Conservation (phyloP, 306 rosid species). For the Trifolium repens region DNA sequence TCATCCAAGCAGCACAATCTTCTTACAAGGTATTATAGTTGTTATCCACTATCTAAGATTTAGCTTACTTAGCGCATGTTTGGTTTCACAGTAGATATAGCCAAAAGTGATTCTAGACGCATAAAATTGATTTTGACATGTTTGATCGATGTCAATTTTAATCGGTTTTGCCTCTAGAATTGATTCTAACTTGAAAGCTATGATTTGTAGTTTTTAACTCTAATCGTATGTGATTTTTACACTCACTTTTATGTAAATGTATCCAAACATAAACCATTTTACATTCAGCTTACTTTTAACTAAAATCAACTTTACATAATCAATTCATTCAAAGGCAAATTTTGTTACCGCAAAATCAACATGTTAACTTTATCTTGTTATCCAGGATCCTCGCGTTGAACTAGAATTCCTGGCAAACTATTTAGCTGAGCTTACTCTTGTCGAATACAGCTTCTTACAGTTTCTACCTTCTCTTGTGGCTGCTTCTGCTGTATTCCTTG, state of each 20-base stretch:
- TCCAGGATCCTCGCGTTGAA: constrained; percentile 65
- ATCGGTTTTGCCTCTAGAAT: neutral
- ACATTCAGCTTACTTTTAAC: neutral
- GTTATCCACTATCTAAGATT: constrained; percentile 5
- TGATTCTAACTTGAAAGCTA: neutral
- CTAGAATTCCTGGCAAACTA: constrained; percentile 82
- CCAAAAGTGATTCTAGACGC: neutral
- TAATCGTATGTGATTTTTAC: neutral
- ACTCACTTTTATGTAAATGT: no score
- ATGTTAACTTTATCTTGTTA: constrained; percentile 18
- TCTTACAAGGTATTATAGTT: constrained; percentile 61
- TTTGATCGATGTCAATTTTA: neutral
- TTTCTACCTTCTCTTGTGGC: constrained; percentile 85
- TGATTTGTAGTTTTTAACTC: neutral
- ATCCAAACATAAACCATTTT: no score
- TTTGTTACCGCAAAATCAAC: neutral
- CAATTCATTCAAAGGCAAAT: neutral
- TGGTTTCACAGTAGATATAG: neutral
- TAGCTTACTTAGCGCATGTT: neutral
- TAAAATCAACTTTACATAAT: neutral
- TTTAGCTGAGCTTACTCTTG: constrained; percentile 82
- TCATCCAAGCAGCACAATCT: constrained; percentile 78
- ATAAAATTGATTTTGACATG: neutral
- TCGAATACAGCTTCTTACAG: constrained; percentile 70
- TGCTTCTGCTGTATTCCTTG: constrained; percentile 88